Conservation (phyloP, 2,329 filamentous ascomycete genomes). For the Botrytis deweyae region DNA sequence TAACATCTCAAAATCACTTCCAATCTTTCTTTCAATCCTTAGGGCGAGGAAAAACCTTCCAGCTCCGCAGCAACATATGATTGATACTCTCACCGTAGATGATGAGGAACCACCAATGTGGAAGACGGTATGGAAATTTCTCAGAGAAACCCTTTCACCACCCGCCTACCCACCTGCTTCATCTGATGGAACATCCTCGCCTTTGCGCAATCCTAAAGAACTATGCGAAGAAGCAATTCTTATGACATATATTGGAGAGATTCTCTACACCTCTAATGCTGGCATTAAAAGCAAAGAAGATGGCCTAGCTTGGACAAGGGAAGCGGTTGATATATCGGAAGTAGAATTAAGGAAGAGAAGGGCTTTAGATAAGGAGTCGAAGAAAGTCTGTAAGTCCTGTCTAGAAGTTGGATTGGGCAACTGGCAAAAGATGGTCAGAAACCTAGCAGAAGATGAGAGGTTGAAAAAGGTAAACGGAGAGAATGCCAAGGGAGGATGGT, state of each 20-base stretch:
- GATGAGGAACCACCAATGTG: constrained; percentile 30
- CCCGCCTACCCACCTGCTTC: constrained; percentile 70
- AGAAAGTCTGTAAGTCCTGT: constrained; percentile 71
- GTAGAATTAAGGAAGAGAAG: constrained; percentile 53
- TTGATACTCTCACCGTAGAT: constrained; percentile 23
- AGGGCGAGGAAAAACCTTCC: constrained; percentile 68
- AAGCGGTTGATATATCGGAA: constrained; percentile 80
- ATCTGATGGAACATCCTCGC: constrained; percentile 65
- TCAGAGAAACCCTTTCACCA: constrained; percentile 42
- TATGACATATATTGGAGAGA: constrained; percentile 90
- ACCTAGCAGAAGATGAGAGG: constrained; percentile 48
- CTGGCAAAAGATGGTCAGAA: constrained; percentile 77
- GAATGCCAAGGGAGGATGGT: constrained; percentile 30
- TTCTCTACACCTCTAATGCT: constrained; percentile 68
- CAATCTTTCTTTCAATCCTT: constrained; percentile 82
- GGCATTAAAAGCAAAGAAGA: constrained; percentile 52
- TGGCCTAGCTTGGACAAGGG: constrained; percentile 84
- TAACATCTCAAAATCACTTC: constrained; percentile 67
- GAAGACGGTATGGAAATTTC: constrained; percentile 34
- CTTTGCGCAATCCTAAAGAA: constrained; percentile 62
- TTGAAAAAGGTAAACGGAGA: constrained; percentile 27
- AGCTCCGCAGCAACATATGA: constrained; percentile 36
- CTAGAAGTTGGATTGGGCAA: constrained; percentile 74
- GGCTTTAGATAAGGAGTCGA: constrained; percentile 40
- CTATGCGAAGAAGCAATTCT: constrained; percentile 83